Base-by-base conservation (phyloP, 176 grass and related monocot species). In the Musa schizocarpa region DNA sequence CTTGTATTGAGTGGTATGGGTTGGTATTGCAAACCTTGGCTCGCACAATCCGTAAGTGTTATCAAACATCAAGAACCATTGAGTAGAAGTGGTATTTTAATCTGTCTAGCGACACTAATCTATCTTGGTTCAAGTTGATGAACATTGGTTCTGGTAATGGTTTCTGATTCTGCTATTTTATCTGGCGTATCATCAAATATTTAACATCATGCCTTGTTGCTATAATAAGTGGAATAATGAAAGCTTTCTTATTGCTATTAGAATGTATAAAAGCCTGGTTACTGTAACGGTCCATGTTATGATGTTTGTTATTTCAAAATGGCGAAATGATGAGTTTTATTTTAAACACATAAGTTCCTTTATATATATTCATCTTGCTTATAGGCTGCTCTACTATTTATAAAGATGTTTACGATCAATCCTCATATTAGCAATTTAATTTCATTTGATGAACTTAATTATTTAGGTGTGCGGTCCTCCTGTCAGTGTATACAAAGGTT, bases 401-500 rank as follows among this genome's bases (percentile, higher is more conserved):
- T n/a, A 25, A 11, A 8, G 21, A 70, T 51, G 27, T 1, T 51
- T 2, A 51, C 51, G 20, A 26, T 20, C 61, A 63, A 63, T 63
- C 17, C 19, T 24, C 22, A 20, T 1, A 63, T 63, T 26, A 23
- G 20, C 20, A 20, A 69, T 69, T 49, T 19, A 69, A 5, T 49
- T 69, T 8, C 17, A 9, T 56, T 74, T 1, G 3, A 9, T 56
- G 50, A 24, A 9, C 22, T 56, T 74, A 13, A 74, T 83, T 9
- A 57, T 78, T 73, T 89, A 96, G 89, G 87, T 96, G 68, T 83
- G 76, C 72, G 77, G 84, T 75, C 89, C 89, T 82, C 74, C 86
- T 80, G 87, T 88, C 54, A 96, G 92, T 89, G 92, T 83, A 64
- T 92, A 88, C 78, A 96, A 96, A 80, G 87, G 89, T 79, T 69